Percentiles rank a stretch among this genome's conserved stretches.
Evolutionary conservation across 495 filamentous ascomycete genomes (phyloP).

Genomic region (Jackrogersella minutella): DNA sequence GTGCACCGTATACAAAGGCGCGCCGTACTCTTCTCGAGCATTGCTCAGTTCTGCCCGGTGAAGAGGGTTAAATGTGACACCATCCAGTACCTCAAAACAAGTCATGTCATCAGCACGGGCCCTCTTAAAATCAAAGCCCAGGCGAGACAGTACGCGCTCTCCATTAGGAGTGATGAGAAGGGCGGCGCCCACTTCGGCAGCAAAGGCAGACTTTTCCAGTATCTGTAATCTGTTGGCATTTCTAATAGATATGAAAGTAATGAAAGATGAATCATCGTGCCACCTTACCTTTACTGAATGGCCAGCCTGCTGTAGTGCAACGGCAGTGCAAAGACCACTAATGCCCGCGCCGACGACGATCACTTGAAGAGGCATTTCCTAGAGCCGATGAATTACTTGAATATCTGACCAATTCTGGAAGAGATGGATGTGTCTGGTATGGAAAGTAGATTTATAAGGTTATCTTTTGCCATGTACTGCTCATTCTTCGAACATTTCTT

Average conservation of each 20-base stretch:
- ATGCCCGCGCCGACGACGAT: slow-evolving; percentile 66
- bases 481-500: neutral
- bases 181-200: slow-evolving; percentile 64
- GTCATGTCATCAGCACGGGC: slow-evolving; percentile 20
- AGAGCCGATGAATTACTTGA: neutral
- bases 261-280: neutral
- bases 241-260: neutral
- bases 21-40: slow-evolving; percentile 7
- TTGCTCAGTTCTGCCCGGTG: slow-evolving; percentile 10
- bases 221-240: slow-evolving; percentile 36
- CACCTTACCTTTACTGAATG: slow-evolving; percentile 56
- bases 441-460: neutral
- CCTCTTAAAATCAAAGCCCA: slow-evolving; percentile 47
- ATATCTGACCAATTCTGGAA: neutral
- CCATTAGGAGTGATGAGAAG: slow-evolving; percentile 64
- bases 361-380: slow-evolving; percentile 38
- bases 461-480: neutral
- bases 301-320: slow-evolving; percentile 61
- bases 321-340: slow-evolving; percentile 64
- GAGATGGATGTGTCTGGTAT: neutral
- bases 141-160: slow-evolving; percentile 52
- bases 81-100: slow-evolving; percentile 21
- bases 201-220: slow-evolving; percentile 61
- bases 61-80: neutral
- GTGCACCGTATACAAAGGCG: slow-evolving; percentile 17